These are phyloP conservation scores for Tricholoma hemisulphureum DNA, from an alignment of 768 basidiomycete species.

Conservation along the genomic window DNA sequence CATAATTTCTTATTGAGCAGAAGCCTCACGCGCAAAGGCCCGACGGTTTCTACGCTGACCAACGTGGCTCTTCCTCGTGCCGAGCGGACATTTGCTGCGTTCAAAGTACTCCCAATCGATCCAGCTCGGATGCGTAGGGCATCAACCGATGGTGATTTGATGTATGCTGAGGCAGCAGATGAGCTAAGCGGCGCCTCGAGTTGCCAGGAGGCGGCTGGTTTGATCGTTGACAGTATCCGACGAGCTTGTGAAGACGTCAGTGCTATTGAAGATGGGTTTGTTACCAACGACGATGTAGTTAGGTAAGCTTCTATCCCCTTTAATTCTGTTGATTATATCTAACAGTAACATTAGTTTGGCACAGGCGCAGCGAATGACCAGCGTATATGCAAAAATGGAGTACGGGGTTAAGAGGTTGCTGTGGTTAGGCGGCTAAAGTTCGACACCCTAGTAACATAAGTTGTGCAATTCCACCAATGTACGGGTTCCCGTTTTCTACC, in stretches of 20 bases:
- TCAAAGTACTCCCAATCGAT: conserved; percentile 78
- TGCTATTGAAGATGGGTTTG: conserved; percentile 44
- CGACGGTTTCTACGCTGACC: conserved; percentile 34
- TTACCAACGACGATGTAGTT: conserved; percentile 72
- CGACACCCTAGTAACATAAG: too few relatives aligned
- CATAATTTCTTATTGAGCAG: conserved; percentile 8
- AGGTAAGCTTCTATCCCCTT: conserved; percentile 48
- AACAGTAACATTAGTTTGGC: conserved; percentile 51
- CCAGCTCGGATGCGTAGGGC: conserved; percentile 50
- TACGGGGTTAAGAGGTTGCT: conserved; percentile 88
- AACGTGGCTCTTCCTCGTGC: conserved; percentile 30
- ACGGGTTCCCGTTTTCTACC: too few relatives aligned
- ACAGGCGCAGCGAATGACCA: conserved; percentile 84
- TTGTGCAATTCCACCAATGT: too few relatives aligned
- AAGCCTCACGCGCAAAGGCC: conserved; percentile 14
- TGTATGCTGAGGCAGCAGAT: conserved; percentile 56
- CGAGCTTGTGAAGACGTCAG: conserved; percentile 68
- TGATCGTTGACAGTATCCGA: conserved; percentile 69
- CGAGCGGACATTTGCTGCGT: conserved; percentile 61
- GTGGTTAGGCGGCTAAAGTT: conserved; percentile 71
- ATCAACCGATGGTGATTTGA: conserved; percentile 40
- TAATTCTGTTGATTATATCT: conserved; percentile 9
- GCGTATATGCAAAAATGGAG: conserved; percentile 88
- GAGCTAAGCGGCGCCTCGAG: conserved; percentile 59
- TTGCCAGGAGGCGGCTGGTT: conserved; percentile 74